Base-by-base conservation (phyloP, 352 stramenopile genomes). In the Globisporangium paroecandrum region DNA sequence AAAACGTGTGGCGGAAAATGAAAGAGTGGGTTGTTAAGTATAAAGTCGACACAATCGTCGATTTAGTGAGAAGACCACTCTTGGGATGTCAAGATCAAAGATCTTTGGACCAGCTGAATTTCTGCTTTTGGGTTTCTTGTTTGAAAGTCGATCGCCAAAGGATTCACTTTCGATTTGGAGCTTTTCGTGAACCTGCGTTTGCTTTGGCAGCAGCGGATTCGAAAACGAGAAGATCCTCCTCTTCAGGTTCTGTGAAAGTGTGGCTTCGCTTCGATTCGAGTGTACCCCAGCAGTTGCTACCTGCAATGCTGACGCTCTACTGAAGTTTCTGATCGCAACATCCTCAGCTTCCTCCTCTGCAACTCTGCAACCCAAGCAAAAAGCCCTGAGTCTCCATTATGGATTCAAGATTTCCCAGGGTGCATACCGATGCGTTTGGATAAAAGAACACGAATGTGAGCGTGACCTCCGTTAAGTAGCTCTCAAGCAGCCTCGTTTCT, bases 131-230 rank as follows among this genome's bases (percentile, higher is more conserved):
- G 7, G 10, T 55, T 57, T 51, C 43, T 10, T 51, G 43, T 51
- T 51, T 51, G 18, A 8, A 20, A 32, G 51, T 57, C 51, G 51
- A 57, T 57, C 24, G 51, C 22, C 51, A 57, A 57, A 29, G 51
- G 43, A 24, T 51, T 22, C 43, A 10, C 8, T 24, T 51, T 51
- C 43, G 43, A 51, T 49, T 49, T 49, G 4, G 1, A 49, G 41
- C 18, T 49, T 22, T 51, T 24, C 18, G 20, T 10, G n/a, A 18
- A 51, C 22, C 43, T 24, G 18, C 43, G 15, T 22, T 49, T 49
- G 41, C 15, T 49, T 49, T 49, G 4, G 4, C 38, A 47, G 41
- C 41, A 20, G 2, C 13, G 38, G 4, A 49, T 51, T 24, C 43
- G 43, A 51, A 51, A 24, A 20, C 12, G 38, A 46, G 12, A 46